Base-by-base conservation (phyloP, 192 early-diverging fungal species). In the Backusella circina region DNA sequence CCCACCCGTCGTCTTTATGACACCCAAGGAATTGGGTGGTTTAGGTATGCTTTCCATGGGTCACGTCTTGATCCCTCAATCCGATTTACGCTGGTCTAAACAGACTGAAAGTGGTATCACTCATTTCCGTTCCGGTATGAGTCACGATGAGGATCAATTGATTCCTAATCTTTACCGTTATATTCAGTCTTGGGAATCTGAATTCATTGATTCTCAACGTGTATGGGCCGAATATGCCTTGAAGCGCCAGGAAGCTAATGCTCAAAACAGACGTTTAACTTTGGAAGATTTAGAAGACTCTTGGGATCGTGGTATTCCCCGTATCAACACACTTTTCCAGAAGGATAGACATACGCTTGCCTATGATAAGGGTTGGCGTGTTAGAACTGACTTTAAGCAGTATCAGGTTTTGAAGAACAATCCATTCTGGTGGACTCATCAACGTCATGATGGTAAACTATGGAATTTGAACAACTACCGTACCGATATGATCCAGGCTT, bases 11-110 rank as follows among this genome's bases (percentile, higher is more conserved):
- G 94, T 97, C 9, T 95, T 94, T 67, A 47, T 69, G 28, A 70
- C 54, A 3, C 69, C 67, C 15, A 70, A 70, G 13, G 96, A 97
- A 85, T 84, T 99, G 51, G 97, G 98, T 79, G 98, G 98, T 44
- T 87, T 99, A 31, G 96, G 96, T 70, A 99, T 99, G 98, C 85
- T 99, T 54, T 97, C 95, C 13, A 99, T 99, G 98, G 98, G 98
- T 61, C 97, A 99, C 68, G 96, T 99, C 6, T 85, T 99, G 67
- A 98, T 99, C 74, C 98, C 98, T 36, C 95, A 98, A 82, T 95
- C 94, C 9, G 98, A 99, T 81, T 77, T 98, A 75, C 90, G 97
- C 26, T 99, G 97, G 96, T 93, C 93, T 28, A 94, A 96, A 77
- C 97, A 98, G 82, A 99, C 98, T 9, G 96, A 98, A 76, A 92